Evolutionary conservation across 495 filamentous ascomycete species (phyloP), one percentile per base, ranked within the genome.

Genomic region (Trichocladium antarcticum): DNA sequence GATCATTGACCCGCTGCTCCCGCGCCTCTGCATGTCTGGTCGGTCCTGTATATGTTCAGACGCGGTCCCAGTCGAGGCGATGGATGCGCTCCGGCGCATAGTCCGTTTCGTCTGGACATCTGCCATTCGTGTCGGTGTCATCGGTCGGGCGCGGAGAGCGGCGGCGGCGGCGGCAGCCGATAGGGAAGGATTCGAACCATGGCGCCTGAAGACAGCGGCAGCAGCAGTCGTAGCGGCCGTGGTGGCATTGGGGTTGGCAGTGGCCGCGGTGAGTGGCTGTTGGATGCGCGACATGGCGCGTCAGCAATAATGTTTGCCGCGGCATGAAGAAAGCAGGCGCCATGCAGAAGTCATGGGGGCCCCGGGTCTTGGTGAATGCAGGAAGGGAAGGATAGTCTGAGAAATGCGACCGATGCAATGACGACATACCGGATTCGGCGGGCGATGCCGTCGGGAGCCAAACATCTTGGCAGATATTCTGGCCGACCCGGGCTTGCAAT

Each of bases 31-130:
- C 31, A 90, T 69, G 9, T 64, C 67, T 44, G 62, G 57, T 45
- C 63, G 66, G 61, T 64, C 63, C 37, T 68, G 66, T 41, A 55
- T 55, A 22, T 70, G 64, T 46, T 67, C 68, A 15, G 59, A 54
- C 10, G 65, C 53, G 50, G 76, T 81, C 38, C 72, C 71, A 34
- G 76, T 69, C 15, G 88, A 89, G 14, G 86, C 83, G 40, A 73
- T 59, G 8, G 87, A 93, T 20, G 72, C 68, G 51, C 78, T 77
- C 37, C 89, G 79, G 55, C 83, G 80, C 48, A 81, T 55, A 61
- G 86, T 92, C 47, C 89, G 84, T 64, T 88, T 94, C 0, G 89
- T 94, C 63, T 89, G 80, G 24, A 93, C 78, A 68, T 89, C 77
- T 57, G 79, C 85, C 34, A 94, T 81, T 16, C 76, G 74, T 12